Evolutionary conservation across 495 filamentous ascomycete genomes (phyloP), one percentile per base, ranked within the genome.

Genomic region (Xylaria venustula): DNA sequence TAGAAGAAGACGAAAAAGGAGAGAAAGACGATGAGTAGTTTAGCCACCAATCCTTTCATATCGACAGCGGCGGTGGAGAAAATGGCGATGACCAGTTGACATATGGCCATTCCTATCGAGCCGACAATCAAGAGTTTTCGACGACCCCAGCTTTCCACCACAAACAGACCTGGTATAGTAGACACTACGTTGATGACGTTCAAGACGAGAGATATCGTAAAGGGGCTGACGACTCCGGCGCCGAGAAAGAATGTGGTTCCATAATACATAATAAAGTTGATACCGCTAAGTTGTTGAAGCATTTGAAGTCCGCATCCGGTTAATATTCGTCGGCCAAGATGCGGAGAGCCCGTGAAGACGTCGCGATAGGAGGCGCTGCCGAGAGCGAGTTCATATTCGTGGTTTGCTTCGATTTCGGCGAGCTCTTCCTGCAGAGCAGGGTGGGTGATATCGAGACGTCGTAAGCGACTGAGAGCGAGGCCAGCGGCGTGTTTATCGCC

Each of bases 1-100:
- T 92, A 93, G 83, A 92, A 93, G 75, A 90, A 91, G 59, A 93
- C 89, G 74, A 90, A 92, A 56, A 91, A 66, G 69, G 89, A 88
- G 60, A 90, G 86, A 62, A 92, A 91, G 45, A 85, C 85, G 68
- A 92, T 90, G 60, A 90, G 80, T 32, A 90, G 83, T 46, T 84
- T 83, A 71, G 88, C 87, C 17, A 88, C 79, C 7, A 73, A 61
- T 2, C 64, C 65, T 45, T 79, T 77, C 8, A 72, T 79, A 34
- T 77, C 66, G 12, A 71, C 69, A 34, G 75, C 73, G 57, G 83
- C 77, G 7, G 83, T 79, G 7, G 88, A 87, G 61, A 90, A 88
- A 22, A 82, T 80, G 47, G 89, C 89, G 61, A 92, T 88, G 46
- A 91, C 75, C 36, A 91, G 78, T 62, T 92, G 88, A 58, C 79